Evolutionary conservation across 2,329 filamentous ascomycete species (phyloP).

Genomic region (Penicillium rolfsii): DNA sequence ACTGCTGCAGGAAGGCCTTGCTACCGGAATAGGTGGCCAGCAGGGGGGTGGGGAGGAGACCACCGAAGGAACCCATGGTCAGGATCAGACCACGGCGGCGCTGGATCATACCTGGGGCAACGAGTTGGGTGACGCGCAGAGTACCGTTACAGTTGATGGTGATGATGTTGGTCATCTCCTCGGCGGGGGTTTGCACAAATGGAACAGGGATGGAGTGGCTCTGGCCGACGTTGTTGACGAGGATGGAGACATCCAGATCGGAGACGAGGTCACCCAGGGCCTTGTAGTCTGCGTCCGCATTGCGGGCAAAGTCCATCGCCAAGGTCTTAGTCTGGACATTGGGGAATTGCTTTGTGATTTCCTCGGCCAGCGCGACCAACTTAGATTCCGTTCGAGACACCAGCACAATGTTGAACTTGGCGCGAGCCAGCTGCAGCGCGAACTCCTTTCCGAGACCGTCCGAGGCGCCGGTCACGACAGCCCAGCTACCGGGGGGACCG

Average conservation of each 20-base stretch:
- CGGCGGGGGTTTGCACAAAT: conserved; percentile 75
- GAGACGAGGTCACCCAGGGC: conserved; percentile 69
- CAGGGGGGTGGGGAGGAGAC: conserved; percentile 86
- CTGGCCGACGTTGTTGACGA: conserved; percentile 96
- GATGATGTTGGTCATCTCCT: conserved; percentile 87
- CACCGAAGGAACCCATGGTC: conserved; percentile 96
- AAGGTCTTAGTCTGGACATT: conserved; percentile 74
- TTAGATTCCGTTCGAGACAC: conserved; percentile 96
- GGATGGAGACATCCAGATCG: conserved; percentile 77
- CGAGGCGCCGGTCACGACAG: conserved; percentile 89
- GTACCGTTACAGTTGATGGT: conserved; percentile 94
- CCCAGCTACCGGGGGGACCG: conserved; percentile 90
- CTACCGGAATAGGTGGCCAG: conserved; percentile 95
- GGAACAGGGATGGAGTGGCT: conserved; percentile 91
- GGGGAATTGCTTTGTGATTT: conserved; percentile 71
- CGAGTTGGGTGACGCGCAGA: conserved; percentile 80
- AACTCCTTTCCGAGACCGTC: conserved; percentile 98
- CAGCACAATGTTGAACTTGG: conserved; percentile 93
- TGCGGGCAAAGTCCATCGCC: conserved; percentile 87
- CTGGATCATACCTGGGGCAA: conserved; percentile 81
- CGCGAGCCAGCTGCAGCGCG: conserved; percentile 81
- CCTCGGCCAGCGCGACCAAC: conserved; percentile 73
- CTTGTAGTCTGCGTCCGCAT: conserved; percentile 79
- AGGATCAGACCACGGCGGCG: conserved; percentile 86
- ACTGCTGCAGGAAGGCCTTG: conserved; percentile 97